A percentile compares a stretch with the other conserved stretches of the same genome.
phyloP scores from a whole-genome alignment of 1,284 basidiomycete genomes.

The Tilletiopsis washingtonensis region DNA sequence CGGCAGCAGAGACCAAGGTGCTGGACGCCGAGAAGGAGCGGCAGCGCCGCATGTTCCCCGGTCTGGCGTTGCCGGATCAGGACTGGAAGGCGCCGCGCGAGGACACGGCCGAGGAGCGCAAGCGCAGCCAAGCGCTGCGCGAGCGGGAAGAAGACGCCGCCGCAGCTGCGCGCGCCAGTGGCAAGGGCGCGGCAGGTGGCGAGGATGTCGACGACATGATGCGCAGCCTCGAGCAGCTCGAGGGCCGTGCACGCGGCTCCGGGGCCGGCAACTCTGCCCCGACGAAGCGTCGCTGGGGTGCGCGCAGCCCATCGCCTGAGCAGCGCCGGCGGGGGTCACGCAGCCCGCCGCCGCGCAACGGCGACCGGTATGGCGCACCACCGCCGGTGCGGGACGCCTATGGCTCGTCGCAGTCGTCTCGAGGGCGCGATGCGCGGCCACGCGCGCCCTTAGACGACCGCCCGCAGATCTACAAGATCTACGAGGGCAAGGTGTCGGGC shows the following conservation, averaged over 20 bases:
- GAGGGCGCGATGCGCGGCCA: conserved; percentile 15
- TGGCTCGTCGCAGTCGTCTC: not conserved
- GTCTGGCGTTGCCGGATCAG: conserved; percentile 60
- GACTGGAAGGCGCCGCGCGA: conserved; percentile 10
- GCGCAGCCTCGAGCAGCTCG: conserved; percentile 1
- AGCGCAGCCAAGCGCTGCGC: not conserved
- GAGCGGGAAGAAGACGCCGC: not conserved
- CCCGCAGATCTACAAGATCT: conserved; percentile 89
- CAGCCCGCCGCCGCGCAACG: conserved; percentile 15
- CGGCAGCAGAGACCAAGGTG: conserved; percentile 38
- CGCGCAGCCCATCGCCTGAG: conserved; percentile 1
- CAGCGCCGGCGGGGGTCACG: not conserved
- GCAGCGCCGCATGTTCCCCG: conserved; percentile 78
- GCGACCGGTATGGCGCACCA: conserved; percentile 5
- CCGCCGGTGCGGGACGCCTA: not conserved
- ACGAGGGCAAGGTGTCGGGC: conserved; percentile 74
- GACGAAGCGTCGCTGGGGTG: not conserved
- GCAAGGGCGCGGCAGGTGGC: conserved; percentile 27
- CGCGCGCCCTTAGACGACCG: conserved; percentile 55
- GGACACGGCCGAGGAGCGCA: not conserved
- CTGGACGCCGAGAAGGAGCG: conserved; percentile 60
- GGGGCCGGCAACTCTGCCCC: not conserved
- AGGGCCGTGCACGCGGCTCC: too few species aligned
- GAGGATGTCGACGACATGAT: conserved; percentile 19
- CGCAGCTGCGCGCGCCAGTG: too few species aligned